Evolutionary conservation across 495 filamentous ascomycete species (phyloP).

Genomic region (Xylaria telfairii): DNA sequence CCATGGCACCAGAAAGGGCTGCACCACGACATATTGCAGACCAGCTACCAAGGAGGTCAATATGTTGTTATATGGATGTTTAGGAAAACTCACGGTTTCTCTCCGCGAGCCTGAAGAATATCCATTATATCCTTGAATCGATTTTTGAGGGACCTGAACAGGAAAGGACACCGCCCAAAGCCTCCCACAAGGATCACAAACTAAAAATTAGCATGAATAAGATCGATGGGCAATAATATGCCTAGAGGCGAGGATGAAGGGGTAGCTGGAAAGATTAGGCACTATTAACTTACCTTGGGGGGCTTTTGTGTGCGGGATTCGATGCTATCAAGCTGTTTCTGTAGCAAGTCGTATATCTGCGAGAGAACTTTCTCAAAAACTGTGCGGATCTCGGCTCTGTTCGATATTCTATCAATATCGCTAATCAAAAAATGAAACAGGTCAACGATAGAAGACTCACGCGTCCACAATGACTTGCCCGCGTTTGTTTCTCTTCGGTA

Average conservation of each 20-base stretch:
- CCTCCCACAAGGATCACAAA: slow-evolving; percentile 24
- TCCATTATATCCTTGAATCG: background rate
- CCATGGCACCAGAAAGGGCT: background rate
- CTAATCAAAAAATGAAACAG: background rate
- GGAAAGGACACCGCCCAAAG: slow-evolving; percentile 13
- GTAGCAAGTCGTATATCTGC: background rate
- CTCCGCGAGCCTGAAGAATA: slow-evolving; percentile 7
- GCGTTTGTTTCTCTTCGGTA: slow-evolving; percentile 12
- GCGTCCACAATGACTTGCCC: background rate
- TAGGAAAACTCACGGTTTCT: slow-evolving; percentile 8
- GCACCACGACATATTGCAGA: slow-evolving; percentile 9
- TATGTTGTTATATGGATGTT: background rate
- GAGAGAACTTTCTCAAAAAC: background rate
- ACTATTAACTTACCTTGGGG: background rate
- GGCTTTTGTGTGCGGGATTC: background rate
- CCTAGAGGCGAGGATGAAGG: background rate
- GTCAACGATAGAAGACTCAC: background rate
- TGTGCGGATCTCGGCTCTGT: background rate
- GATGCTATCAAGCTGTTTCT: background rate
- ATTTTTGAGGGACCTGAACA: background rate
- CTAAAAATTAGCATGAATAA: background rate
- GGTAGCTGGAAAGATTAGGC: background rate
- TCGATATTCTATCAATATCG: background rate
- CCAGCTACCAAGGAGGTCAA: background rate
- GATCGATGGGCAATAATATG: background rate